These are phyloP conservation scores for Rhizopogon sp. DNA, from an alignment of 768 basidiomycete species.

Conservation along the genomic window DNA sequence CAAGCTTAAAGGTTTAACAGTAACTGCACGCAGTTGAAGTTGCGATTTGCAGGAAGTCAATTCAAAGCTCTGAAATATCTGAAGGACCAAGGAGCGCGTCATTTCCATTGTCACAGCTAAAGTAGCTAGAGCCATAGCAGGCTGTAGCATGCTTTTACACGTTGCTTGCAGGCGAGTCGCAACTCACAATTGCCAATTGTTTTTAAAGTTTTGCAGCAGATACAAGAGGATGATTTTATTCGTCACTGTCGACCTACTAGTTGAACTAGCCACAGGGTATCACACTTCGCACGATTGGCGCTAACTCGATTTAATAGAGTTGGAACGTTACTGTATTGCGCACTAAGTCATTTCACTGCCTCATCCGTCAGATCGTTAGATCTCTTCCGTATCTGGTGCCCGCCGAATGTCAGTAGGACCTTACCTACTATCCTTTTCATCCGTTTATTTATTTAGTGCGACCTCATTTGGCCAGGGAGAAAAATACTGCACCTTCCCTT, in stretches of 20 bases:
- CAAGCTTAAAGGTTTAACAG: too few species aligned
- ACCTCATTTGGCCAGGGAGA: constrained; percentile 52
- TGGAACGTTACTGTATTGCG: background rate
- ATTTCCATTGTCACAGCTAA: too few species aligned
- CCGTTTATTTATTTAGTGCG: constrained; percentile 32
- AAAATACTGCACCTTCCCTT: constrained; percentile 41
- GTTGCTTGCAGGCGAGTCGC: too few species aligned
- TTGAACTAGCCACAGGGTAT: background rate
- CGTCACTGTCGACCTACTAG: constrained; percentile 15
- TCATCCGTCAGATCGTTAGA: constrained; percentile 20
- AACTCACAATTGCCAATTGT: too few species aligned
- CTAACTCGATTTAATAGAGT: too few species aligned
- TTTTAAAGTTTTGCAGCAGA: constrained; percentile 45
- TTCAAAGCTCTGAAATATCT: too few species aligned
- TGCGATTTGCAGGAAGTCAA: too few species aligned
- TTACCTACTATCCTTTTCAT: background rate
- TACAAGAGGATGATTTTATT: constrained; percentile 46
- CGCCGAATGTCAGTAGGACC: constrained; percentile 41
- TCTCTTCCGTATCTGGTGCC: constrained; percentile 46
- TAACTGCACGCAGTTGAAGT: too few species aligned
- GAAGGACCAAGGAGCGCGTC: too few species aligned
- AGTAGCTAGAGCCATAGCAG: too few species aligned
- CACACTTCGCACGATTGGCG: constrained; percentile 1
- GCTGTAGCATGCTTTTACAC: too few species aligned
- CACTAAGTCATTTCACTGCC: background rate